These are phyloP conservation scores for Chytriomyces confervae DNA, from an alignment of 192 early-diverging fungal genomes.

Conservation along the genomic window DNA sequence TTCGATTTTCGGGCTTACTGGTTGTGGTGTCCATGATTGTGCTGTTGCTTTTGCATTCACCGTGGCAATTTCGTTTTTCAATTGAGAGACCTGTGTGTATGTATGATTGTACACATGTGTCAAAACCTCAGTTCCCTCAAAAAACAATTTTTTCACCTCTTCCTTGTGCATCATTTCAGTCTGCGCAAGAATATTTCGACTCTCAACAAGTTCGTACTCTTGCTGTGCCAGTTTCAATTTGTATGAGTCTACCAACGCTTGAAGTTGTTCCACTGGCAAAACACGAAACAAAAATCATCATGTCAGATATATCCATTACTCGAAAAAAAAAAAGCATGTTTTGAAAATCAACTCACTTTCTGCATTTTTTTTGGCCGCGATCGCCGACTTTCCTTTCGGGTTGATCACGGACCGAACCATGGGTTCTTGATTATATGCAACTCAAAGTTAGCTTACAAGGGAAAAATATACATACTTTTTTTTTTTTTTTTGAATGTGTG, in stretches of 20 bases:
- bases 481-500: too few relatives aligned
- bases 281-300: not conserved
- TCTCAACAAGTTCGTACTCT: slow-evolving; percentile 29
- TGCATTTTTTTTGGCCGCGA: slow-evolving; percentile 17
- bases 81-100: slow-evolving; percentile 31
- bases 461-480: too few relatives aligned
- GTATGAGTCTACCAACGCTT: slow-evolving; percentile 26
- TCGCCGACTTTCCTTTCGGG: slow-evolving; percentile 25
- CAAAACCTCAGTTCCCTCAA: not conserved
- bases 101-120: not conserved
- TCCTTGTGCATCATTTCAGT: slow-evolving; percentile 28
- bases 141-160: slow-evolving; percentile 13
- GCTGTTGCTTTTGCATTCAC: slow-evolving; percentile 33
- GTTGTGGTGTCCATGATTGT: not conserved
- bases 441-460: not conserved
- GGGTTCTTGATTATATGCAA: slow-evolving; percentile 29
- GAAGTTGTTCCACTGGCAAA: not conserved
- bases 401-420: slow-evolving; percentile 34
- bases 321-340: not conserved
- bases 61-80: slow-evolving; percentile 39
- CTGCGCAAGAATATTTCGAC: slow-evolving; percentile 27
- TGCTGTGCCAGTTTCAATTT: slow-evolving; percentile 29
- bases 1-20: not conserved
- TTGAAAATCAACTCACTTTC: slow-evolving; percentile 19
- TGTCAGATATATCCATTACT: not conserved